A percentile compares a stretch with the other conserved stretches of the same genome.
These are phyloP conservation scores for Kentomonas sorsogonicus DNA, from an alignment of 208 protist species.

Conservation along the genomic window DNA sequence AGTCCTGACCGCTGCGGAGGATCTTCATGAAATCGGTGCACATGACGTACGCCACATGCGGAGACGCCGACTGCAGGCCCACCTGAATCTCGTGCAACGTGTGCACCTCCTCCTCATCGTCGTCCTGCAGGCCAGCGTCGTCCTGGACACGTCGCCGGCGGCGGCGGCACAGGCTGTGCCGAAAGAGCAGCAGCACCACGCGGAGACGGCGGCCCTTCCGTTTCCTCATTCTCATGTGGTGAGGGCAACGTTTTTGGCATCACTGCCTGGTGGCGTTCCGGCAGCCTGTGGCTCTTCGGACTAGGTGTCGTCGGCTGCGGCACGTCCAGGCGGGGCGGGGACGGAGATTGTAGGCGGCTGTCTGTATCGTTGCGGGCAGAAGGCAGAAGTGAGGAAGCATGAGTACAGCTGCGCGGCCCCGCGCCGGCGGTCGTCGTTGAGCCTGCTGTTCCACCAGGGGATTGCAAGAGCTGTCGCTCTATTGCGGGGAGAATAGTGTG, in stretches of 20 bases:
- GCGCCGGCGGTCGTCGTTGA: not conserved
- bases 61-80: slow-evolving; percentile 57
- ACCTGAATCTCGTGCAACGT: slow-evolving; percentile 76
- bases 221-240: too few relatives aligned
- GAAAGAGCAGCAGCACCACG: too few relatives aligned
- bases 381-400: too few relatives aligned
- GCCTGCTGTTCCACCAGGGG: not conserved
- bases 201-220: too few relatives aligned
- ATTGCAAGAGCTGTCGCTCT: slow-evolving; percentile 54
- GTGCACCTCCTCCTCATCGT: slow-evolving; percentile 30
- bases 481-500: slow-evolving; percentile 61
- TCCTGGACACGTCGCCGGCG: too few relatives aligned
- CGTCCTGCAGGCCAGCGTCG: slow-evolving; percentile 10
- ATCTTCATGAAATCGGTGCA: slow-evolving; percentile 65
- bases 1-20: slow-evolving; percentile 53
- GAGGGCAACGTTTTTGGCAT: too few relatives aligned
- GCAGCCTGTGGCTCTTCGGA: too few relatives aligned
- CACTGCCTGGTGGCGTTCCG: too few relatives aligned
- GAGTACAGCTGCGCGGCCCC: not conserved
- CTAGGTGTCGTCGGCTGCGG: too few relatives aligned
- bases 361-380: too few relatives aligned
- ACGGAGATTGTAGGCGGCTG: too few relatives aligned
- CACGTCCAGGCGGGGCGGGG: too few relatives aligned
- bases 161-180: not conserved
- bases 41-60: slow-evolving; percentile 45